Evolutionary conservation across 2,329 filamentous ascomycete species (phyloP).

Genomic region (Arthrobotrys sphaeroides): DNA sequence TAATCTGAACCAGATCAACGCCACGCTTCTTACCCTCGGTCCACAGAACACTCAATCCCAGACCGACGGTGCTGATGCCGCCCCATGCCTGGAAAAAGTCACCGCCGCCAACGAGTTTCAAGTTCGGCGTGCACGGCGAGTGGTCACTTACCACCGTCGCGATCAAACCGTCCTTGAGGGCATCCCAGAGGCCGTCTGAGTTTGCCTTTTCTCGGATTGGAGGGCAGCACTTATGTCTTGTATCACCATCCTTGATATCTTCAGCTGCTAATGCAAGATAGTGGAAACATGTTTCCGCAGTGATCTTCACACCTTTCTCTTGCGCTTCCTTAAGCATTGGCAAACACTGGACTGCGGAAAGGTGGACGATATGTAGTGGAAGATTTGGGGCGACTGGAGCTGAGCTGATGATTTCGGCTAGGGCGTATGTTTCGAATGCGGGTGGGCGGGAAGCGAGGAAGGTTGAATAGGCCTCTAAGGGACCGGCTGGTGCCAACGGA

Average conservation of each 20-base stretch:
- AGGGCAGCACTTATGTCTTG: conserved; percentile 92
- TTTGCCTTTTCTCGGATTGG: conserved; percentile 84
- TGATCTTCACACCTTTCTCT: conserved; percentile 79
- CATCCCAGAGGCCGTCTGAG: conserved; percentile 86
- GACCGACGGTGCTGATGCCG: conserved; percentile 90
- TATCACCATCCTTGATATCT: conserved; percentile 83
- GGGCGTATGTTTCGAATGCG: conserved; percentile 87
- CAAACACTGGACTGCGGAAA: conserved; percentile 88
- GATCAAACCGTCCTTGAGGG: conserved; percentile 83
- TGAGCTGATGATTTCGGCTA: conserved; percentile 84
- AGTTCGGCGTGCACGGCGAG: conserved; percentile 91
- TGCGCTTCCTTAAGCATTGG: conserved; percentile 80
- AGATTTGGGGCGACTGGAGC: conserved; percentile 81
- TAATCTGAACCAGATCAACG: conserved; percentile 76
- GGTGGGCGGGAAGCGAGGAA: conserved; percentile 92
- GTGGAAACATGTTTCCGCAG: conserved; percentile 94
- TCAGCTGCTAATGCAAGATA: conserved; percentile 87
- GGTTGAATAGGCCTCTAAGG: conserved; percentile 81
- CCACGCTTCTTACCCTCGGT: conserved; percentile 75
- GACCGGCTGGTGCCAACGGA: conserved; percentile 75
- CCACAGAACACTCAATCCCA: conserved; percentile 90
- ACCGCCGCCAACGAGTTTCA: conserved; percentile 76
- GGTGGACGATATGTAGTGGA: conserved; percentile 90
- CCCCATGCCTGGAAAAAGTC: conserved; percentile 98
- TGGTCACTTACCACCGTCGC: conserved; percentile 93